These are phyloP conservation scores for Echeveria elegans DNA, from an alignment of 164 flowering plant species.

Conservation along the genomic window DNA sequence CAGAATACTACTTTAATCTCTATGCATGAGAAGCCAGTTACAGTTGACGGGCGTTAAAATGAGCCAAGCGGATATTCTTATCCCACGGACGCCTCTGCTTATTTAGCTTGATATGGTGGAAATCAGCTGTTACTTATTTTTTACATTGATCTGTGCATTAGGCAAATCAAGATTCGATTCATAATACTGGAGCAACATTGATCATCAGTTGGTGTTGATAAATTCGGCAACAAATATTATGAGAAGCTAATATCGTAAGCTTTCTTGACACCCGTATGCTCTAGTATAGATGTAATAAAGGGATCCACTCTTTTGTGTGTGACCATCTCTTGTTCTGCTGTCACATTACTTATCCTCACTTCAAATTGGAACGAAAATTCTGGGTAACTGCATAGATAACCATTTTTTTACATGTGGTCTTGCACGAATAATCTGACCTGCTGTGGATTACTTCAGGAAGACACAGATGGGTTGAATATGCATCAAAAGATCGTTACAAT, in stretches of 20 bases:
- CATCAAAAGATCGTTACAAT: conserved; percentile 73
- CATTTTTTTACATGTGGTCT: not conserved
- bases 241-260: conserved; percentile 68
- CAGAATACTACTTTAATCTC: too few species aligned
- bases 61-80: not conserved
- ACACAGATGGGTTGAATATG: conserved; percentile 98
- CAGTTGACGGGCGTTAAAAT: not conserved
- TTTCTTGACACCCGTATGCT: not conserved
- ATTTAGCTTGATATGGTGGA: too few species aligned
- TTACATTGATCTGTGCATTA: conserved; percentile 18
- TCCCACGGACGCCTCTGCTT: too few species aligned
- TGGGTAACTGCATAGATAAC: not conserved
- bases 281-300: not conserved
- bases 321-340: too few species aligned
- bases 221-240: conserved; percentile 87
- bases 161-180: conserved; percentile 95
- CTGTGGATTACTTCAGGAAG: conserved; percentile 44
- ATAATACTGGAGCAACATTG: conserved; percentile 81
- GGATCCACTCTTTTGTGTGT: too few species aligned
- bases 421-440: not conserved
- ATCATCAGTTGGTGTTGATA: conserved; percentile 94
- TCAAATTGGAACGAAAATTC: not conserved
- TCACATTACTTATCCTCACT: not conserved
- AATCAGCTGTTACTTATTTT: too few species aligned
- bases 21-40: not conserved